Evolutionary conservation across 2,329 filamentous ascomycete species (phyloP), one percentile per base, ranked within the genome.

Genomic region (Tolypocladium paradoxum): DNA sequence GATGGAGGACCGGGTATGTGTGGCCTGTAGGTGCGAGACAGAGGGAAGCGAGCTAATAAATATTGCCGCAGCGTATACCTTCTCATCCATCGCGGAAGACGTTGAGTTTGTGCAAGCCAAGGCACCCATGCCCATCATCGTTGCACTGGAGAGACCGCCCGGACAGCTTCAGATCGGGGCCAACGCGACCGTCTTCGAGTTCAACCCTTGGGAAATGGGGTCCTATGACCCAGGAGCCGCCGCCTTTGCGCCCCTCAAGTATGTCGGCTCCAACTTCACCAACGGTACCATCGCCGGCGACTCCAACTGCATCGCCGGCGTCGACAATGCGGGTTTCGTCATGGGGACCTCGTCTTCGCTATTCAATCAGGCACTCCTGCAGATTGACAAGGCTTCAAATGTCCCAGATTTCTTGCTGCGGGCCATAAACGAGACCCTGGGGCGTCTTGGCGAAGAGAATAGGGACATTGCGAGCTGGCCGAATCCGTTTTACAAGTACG

Each of bases 331-430:
- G 27, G 88, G 88, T 7, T 96, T 81, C 64, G 74, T 95, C 29
- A 90, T 95, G 82, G 90, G 90, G 50, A 95, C 90, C 0, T 90
- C 85, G 24, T 89, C 85, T 1, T 86, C 87, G 0, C 76, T 96
- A 2, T 96, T 96, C 77, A 96, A 95, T 71, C 75, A 83, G 61
- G 79, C 88, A 61, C 70, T 95, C 20, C 74, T 90, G 3, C 70
- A 81, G 12, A 73, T 92, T 53, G 67, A 65, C 36, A 61, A 65
- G 6, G 62, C 67, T 11, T 67, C 69, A 24, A 68, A 71, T 29
- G 64, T 78, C 1, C 76, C 76, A 2, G 65, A 72, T 0, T 68
- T 76, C 35, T 68, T 89, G 37, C 73, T 76, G 50, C 61, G 72
- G 6, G 75, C 77, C 22, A 61, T 88, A 16, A 64, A 67, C 3